These are phyloP conservation scores for Pulicaria dysenterica DNA, from an alignment of 129 eudicot species.

Conservation along the genomic window DNA sequence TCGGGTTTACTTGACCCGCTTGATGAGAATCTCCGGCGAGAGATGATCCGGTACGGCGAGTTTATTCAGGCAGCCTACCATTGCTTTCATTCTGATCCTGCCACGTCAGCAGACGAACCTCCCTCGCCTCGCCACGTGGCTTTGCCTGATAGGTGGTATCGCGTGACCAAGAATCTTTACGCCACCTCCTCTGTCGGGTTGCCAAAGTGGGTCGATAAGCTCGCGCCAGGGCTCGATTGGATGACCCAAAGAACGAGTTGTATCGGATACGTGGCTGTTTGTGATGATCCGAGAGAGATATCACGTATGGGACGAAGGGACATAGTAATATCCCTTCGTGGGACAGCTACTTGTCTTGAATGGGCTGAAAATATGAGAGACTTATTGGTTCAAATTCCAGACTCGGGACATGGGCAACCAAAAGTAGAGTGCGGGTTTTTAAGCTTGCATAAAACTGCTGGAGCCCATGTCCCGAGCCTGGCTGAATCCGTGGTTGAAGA, in stretches of 20 bases:
- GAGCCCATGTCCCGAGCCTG: constrained; percentile 63
- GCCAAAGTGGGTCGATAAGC: constrained; percentile 90
- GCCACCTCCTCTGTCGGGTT: constrained; percentile 80
- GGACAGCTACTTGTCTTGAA: constrained; percentile 93
- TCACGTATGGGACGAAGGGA: constrained; percentile 95
- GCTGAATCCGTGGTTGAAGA: constrained; percentile 68
- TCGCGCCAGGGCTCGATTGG: constrained; percentile 93
- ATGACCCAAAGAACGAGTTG: constrained; percentile 93
- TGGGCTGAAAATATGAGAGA: constrained; percentile 86
- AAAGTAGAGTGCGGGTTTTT: constrained; percentile 87
- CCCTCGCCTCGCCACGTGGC: constrained; percentile 57
- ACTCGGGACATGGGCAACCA: constrained; percentile 41
- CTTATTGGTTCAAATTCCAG: constrained; percentile 51
- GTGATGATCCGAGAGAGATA: constrained; percentile 77
- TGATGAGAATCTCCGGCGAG: constrained; percentile 94
- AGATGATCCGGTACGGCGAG: constrained; percentile 88
- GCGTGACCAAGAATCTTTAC: constrained; percentile 75
- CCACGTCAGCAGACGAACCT: constrained; percentile 51
- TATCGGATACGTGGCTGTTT: constrained; percentile 91
- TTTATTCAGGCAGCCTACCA: constrained; percentile 94
- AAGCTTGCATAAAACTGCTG: constrained; percentile 56
- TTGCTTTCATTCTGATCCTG: constrained; percentile 76
- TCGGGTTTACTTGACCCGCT: constrained; percentile 81
- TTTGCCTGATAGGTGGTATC: constrained; percentile 69
- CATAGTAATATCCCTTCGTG: constrained; percentile 83